These are phyloP conservation scores for Periconia sp. DNA, from an alignment of 2,329 filamentous ascomycete genomes.

Conservation along the genomic window DNA sequence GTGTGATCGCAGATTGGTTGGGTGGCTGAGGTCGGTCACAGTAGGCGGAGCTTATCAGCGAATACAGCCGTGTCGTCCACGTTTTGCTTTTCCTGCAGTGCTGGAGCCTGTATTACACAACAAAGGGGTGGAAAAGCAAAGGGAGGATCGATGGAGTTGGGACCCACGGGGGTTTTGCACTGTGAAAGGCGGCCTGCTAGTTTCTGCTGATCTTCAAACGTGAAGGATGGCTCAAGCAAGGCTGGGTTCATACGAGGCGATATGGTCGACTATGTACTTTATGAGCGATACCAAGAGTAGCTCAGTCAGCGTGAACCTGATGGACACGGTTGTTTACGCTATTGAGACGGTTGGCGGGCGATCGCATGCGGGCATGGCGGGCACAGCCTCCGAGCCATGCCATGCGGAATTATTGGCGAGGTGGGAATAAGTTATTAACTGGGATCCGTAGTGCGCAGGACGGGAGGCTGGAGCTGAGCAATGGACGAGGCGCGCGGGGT, in stretches of 20 bases:
- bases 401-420: background rate
- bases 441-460: background rate
- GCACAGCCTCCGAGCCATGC: background rate
- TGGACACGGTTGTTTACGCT: background rate
- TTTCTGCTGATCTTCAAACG: background rate
- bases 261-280: too few relatives aligned
- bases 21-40: background rate
- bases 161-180: background rate
- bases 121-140: background rate
- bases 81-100: background rate
- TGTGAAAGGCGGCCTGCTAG: background rate
- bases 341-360: background rate
- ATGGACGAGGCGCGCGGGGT: too few relatives aligned
- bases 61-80: too few relatives aligned
- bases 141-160: background rate
- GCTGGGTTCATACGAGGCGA: background rate
- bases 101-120: background rate
- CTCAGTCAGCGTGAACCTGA: too few relatives aligned
- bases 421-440: background rate
- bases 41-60: background rate
- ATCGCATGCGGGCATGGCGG: background rate
- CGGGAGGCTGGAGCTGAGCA: background rate
- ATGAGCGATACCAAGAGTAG: too few relatives aligned
- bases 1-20: constrained; percentile 1
- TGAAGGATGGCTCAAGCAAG: background rate